Evolutionary conservation across 2,329 filamentous ascomycete species (phyloP), one percentile per base, ranked within the genome.

Genomic region (Pseudonectria buxi): DNA sequence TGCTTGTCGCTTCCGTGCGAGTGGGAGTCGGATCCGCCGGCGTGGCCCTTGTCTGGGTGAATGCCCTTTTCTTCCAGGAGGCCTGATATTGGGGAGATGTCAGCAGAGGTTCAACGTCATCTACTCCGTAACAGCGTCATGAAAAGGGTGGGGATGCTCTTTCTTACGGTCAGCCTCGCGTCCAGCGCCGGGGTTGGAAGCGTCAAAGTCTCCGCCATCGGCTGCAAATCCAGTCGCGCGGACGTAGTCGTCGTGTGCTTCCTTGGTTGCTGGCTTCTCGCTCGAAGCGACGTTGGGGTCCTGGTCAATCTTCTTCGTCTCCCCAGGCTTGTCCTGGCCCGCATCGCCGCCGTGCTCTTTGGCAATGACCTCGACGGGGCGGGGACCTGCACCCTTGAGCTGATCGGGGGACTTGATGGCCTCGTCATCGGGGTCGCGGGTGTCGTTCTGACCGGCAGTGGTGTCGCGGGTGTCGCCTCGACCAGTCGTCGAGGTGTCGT

Each of bases 141-240:
- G 3, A 3, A 7, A 14, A 14, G 11, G 10, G 7, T 14, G n/a
- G 7, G 10, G 15, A 6, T 11, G 28, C 24, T 13, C 24, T 3
- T 3, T 67, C 71, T 61, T 58, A 81, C 81, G 71, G 46, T 82
- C 78, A 41, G 81, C 81, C 56, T 86, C 81, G 25, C 59, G 63
- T 3, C 78, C 79, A 10, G 81, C 81, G 10, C 81, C 81, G 0
- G 78, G 72, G 40, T 72, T 72, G 7, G 69, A 62, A 4, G 74
- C 78, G 48, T 84, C 81, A 51, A 83, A 83, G 47, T 83, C 68
- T 6, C 81, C 80, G 1, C 81, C 80, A 26, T 86, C 79, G 12
- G 78, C 76, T 24, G 65, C 59, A 18, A 83, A 55, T 0, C 80
- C 81, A 1, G 67, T 69, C 14, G 68, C 71, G 57, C 71, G 74